Percentiles rank a stretch among this genome's conserved stretches.
These are phyloP conservation scores for Phytophthora sp. DNA, from an alignment of 352 stramenopile genomes.

Conservation along the genomic window DNA sequence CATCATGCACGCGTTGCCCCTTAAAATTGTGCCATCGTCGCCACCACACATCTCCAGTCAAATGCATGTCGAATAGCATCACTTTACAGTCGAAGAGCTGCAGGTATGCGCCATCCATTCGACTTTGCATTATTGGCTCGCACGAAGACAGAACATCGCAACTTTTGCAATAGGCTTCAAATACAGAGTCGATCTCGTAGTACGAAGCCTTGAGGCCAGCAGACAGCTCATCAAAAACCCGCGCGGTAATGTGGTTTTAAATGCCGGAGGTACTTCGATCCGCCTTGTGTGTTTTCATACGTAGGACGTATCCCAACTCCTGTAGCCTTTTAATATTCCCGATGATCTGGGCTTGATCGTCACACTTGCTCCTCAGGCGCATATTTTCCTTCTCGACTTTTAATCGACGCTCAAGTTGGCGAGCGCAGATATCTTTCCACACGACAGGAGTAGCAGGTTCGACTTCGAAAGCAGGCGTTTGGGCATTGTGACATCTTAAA, in stretches of 20 bases:
- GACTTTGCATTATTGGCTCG: conserved; percentile 31
- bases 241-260: conserved; percentile 22
- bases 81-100: conserved; percentile 38
- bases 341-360: conserved; percentile 30
- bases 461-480: no score
- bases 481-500: neutral
- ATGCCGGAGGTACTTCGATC: conserved; percentile 10
- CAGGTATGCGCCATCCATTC: conserved; percentile 41
- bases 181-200: conserved; percentile 39
- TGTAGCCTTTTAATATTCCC: conserved; percentile 38
- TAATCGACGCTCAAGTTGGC: conserved; percentile 20
- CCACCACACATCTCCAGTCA: conserved; percentile 47
- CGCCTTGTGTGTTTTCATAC: conserved; percentile 15
- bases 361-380: conserved; percentile 33
- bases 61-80: conserved; percentile 36
- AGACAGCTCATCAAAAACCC: conserved; percentile 41
- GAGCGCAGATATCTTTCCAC: conserved; percentile 39
- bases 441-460: conserved; percentile 4
- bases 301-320: neutral
- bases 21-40: conserved; percentile 31
- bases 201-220: conserved; percentile 44
- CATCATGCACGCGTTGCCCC: conserved; percentile 16
- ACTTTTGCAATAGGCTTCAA: conserved; percentile 19
- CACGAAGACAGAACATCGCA: conserved; percentile 18
- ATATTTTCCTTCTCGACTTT: conserved; percentile 34